Evolutionary conservation across 352 stramenopile genomes (phyloP).

Genomic region (Pythium diclinum): DNA sequence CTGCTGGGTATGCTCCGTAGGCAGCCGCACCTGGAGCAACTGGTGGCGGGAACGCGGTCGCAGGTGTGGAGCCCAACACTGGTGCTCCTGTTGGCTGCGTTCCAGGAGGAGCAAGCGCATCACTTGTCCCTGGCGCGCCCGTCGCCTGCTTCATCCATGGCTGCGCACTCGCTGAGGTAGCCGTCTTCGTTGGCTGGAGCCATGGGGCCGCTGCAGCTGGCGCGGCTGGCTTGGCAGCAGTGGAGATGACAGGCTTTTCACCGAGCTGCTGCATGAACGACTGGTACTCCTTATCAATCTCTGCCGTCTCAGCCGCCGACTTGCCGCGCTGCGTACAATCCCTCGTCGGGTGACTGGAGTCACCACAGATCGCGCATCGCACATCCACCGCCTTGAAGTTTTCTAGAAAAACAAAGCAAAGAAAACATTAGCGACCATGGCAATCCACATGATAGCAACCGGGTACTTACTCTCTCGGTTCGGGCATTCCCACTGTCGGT

Average conservation of each 20-base stretch:
- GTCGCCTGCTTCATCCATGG: slow-evolving; percentile 66
- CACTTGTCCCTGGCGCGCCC: slow-evolving; percentile 37
- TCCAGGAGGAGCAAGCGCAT: slow-evolving; percentile 31
- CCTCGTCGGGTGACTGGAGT: slow-evolving; percentile 95
- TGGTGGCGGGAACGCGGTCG: slow-evolving; percentile 30
- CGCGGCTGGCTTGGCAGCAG: slow-evolving; percentile 38
- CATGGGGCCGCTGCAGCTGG: slow-evolving; percentile 44
- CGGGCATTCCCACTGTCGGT: slow-evolving; percentile 97
- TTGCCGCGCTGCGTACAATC: slow-evolving; percentile 94
- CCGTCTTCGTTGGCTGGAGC: slow-evolving; percentile 59
- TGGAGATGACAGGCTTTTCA: slow-evolving; percentile 68
- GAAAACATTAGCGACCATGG: background rate
- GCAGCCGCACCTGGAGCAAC: slow-evolving; percentile 5
- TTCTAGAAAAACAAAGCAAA: slow-evolving; percentile 35
- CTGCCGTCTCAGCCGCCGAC: slow-evolving; percentile 63
- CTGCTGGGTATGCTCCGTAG: slow-evolving; percentile 18
- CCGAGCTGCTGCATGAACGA: slow-evolving; percentile 87
- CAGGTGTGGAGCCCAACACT: slow-evolving; percentile 28
- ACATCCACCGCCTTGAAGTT: slow-evolving; percentile 86
- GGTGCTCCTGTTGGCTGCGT: slow-evolving; percentile 19
- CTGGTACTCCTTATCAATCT: slow-evolving; percentile 83
- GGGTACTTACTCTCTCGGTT: slow-evolving; percentile 78
- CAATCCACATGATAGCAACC: background rate
- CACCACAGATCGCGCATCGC: slow-evolving; percentile 97
- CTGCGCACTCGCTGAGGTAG: slow-evolving; percentile 35